Base-by-base conservation (phyloP, 805 yeast species). In the Metschnikowia anglica region DNA sequence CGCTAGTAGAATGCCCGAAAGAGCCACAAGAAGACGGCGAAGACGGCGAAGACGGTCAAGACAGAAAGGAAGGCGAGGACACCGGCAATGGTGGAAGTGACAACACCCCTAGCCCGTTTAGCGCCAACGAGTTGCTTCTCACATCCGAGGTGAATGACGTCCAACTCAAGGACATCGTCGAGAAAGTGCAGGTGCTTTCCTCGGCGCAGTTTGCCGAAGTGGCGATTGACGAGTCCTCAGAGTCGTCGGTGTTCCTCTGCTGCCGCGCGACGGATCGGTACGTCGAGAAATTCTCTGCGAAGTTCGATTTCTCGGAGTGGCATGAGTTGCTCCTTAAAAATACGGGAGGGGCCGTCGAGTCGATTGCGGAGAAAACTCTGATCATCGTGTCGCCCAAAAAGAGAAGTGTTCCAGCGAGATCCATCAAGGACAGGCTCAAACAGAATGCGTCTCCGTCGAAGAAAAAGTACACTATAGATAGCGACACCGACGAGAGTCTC, bases 71-170 rank as follows among this genome's bases (percentile, higher is more conserved):
- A 11, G 34, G 5, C 23, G 47, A 41, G 16, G 15, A 34, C 3
- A 44, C 47, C 17, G 38, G 26, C 44, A 44, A 24, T n/a, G 52
- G 51, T 7, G 45, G 37, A 13, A 49, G 11, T 8, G 11, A 30
- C 13, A 30, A 61, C 7, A 47, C 50, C 3, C 53, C 54, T n/a
- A 21, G 11, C 28, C 23, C 20, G 2, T 37, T 37, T 10, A 39
- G 18, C 27, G 11, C 32, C 16, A 34, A 70, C 51, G 88, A 83
- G 57, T 41, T 83, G 5, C 79, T 77, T 49, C 53, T 83, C 19
- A 76, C 86, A 0, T 72, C 85, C 2, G 72, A 74, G 25, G 41
- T 67, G 15, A 73, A 70, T 3, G 72, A 72, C 27, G 58, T 83
- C 12, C 53, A 60, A 36, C 59, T 80, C 2, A 48, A 47, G 1